These are phyloP conservation scores for Bruguiera sexangula DNA, from an alignment of 345 rosid genomes.

Conservation along the genomic window DNA sequence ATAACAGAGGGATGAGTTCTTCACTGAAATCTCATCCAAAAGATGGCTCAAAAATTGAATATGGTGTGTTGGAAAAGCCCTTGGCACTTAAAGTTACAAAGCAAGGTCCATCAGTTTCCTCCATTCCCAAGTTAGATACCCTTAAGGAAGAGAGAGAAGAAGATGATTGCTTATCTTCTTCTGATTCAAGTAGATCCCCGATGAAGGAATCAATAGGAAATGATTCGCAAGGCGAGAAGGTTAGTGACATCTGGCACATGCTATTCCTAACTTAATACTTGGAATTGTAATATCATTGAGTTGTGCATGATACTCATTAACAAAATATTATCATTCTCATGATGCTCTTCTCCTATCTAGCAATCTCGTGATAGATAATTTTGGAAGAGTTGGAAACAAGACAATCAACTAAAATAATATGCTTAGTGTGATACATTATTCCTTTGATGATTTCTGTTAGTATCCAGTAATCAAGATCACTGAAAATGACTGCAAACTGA, in stretches of 20 bases:
- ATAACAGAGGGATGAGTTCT: slow-evolving; percentile 44
- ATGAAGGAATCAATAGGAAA: slow-evolving; percentile 37
- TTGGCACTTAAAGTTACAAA: slow-evolving; percentile 39
- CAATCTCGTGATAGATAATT: neutral
- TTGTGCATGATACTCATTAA: slow-evolving; percentile 1
- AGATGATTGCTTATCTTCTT: slow-evolving; percentile 43
- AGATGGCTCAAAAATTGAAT: slow-evolving; percentile 36
- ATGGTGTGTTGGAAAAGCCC: slow-evolving; percentile 32
- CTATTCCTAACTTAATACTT: slow-evolving; percentile 6
- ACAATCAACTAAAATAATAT: neutral
- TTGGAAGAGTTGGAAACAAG: neutral
- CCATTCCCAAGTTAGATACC: slow-evolving; percentile 41
- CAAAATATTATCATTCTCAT: neutral
- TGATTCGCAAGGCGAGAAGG: slow-evolving; percentile 45
- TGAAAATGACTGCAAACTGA: no score
- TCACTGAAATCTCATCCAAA: slow-evolving; percentile 39
- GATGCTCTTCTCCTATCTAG: neutral
- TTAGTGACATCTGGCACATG: slow-evolving; percentile 24
- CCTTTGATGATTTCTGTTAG: neutral
- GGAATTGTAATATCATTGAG: neutral
- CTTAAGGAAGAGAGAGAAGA: slow-evolving; percentile 56
- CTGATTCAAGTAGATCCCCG: slow-evolving; percentile 40
- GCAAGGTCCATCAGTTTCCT: slow-evolving; percentile 38
- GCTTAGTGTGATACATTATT: neutral
- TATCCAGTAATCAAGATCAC: no score